Conservation (phyloP, 2,329 filamentous ascomycete species). For the Pseudocercospora musae region DNA sequence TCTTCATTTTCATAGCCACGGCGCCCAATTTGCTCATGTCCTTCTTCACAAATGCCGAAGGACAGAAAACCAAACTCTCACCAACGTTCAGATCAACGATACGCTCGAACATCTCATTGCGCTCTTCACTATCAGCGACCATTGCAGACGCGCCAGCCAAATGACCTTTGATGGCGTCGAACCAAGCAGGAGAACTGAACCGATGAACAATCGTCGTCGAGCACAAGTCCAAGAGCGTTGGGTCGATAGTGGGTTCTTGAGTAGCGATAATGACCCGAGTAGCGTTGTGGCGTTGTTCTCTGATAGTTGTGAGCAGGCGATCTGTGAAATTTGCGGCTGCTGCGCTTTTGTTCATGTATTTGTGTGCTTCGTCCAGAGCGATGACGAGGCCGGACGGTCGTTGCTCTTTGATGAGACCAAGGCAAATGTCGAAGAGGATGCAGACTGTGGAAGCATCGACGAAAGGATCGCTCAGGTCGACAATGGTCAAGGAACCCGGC, state of each 20-base stretch:
- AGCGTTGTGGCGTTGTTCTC: conserved; percentile 67
- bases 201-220: conserved; percentile 69
- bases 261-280: conserved; percentile 69
- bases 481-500: conserved; percentile 58
- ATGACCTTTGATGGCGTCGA: conserved; percentile 44
- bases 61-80: conserved; percentile 35
- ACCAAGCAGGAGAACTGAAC: conserved; percentile 66
- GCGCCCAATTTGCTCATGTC: conserved; percentile 24
- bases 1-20: conserved; percentile 28
- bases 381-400: conserved; percentile 56
- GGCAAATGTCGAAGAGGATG: conserved; percentile 67
- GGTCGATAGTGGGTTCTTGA: conserved; percentile 71
- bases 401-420: conserved; percentile 55
- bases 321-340: conserved; percentile 60
- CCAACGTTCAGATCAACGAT: conserved; percentile 33
- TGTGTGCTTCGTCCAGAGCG: conserved; percentile 75
- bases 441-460: conserved; percentile 66
- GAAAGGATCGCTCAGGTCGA: conserved; percentile 72
- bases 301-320: conserved; percentile 60
- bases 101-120: conserved; percentile 26
- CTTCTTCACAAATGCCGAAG: conserved; percentile 26
- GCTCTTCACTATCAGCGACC: conserved; percentile 9
- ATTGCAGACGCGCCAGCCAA: conserved; percentile 45
- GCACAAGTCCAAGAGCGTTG: conserved; percentile 66
- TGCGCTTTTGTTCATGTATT: conserved; percentile 57